Conservation (phyloP, 2,329 filamentous ascomycete genomes). For the Pseudogymnoascus destructans region DNA sequence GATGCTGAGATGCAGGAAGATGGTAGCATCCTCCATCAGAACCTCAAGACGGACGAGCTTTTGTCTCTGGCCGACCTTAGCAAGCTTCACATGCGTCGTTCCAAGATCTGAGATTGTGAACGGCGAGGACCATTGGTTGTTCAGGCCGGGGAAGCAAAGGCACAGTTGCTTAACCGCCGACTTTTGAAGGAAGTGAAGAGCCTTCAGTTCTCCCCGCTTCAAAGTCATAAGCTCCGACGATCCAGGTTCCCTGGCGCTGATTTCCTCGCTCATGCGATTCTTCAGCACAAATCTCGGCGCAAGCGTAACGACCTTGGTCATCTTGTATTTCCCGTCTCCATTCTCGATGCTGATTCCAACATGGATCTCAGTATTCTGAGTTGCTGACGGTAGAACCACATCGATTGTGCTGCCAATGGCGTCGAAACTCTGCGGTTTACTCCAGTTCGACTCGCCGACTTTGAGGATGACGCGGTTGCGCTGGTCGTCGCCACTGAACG, state of each 20-base stretch:
- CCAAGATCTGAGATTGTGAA: slow-evolving; percentile 96
- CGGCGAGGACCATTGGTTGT: slow-evolving; percentile 94
- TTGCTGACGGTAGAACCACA: slow-evolving; percentile 63
- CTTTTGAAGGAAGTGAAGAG: slow-evolving; percentile 81
- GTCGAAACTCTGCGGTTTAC: slow-evolving; percentile 94
- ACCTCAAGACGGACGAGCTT: slow-evolving; percentile 78
- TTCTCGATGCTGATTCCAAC: slow-evolving; percentile 79
- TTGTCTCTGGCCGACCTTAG: slow-evolving; percentile 80
- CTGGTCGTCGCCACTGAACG: slow-evolving; percentile 75
- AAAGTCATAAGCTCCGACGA: slow-evolving; percentile 75
- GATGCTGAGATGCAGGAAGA: slow-evolving; percentile 81
- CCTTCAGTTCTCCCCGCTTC: slow-evolving; percentile 64
- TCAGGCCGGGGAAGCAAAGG: slow-evolving; percentile 82
- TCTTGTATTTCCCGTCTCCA: slow-evolving; percentile 93
- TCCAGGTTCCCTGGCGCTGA: slow-evolving; percentile 82
- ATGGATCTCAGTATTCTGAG: slow-evolving; percentile 67
- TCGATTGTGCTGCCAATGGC: slow-evolving; percentile 90
- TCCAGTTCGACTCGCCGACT: slow-evolving; percentile 86
- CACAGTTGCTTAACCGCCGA: slow-evolving; percentile 76
- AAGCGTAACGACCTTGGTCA: slow-evolving; percentile 90
- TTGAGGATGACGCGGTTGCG: slow-evolving; percentile 82
- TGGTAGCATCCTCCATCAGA: slow-evolving; percentile 81
- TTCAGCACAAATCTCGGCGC: slow-evolving; percentile 87
- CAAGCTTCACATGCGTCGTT: slow-evolving; percentile 83
- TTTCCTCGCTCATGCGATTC: slow-evolving; percentile 79